phyloP scores from a whole-genome alignment of 73 alveolate species.

The Paramecium tetraurelia region DNA sequence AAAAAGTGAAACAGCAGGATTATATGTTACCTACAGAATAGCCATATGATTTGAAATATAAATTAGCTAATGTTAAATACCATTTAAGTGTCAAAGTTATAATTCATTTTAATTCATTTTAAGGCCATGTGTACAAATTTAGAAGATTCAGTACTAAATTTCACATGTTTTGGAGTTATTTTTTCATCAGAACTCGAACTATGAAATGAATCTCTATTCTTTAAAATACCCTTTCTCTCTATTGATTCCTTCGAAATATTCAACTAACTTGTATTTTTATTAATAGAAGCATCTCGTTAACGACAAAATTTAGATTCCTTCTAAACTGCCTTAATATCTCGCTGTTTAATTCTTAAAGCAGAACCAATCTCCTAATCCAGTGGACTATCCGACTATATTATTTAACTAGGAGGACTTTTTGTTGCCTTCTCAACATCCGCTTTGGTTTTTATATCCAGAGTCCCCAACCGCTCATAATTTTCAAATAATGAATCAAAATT shows the following conservation, averaged over 20 bases:
- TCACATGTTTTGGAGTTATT: not conserved
- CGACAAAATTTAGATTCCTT: not conserved
- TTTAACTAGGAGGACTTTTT: not conserved
- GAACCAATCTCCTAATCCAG: not conserved
- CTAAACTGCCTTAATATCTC: not conserved
- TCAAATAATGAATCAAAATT: not conserved
- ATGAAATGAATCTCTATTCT: not conserved
- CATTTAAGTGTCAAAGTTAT: not conserved
- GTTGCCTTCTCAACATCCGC: not conserved
- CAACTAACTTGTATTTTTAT: not conserved
- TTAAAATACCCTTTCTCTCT: not conserved
- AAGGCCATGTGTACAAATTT: not conserved
- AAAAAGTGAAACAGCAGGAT: slow-evolving; percentile 97
- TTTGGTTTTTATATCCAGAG: not conserved
- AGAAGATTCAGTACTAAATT: not conserved
- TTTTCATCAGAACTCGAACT: not conserved
- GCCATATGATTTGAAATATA: slow-evolving; percentile 62
- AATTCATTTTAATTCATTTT: not conserved
- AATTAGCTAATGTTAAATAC: not conserved
- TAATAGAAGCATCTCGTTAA: not conserved
- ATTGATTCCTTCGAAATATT: not conserved
- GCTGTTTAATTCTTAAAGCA: not conserved
- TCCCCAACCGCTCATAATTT: not conserved
- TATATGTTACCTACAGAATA: slow-evolving; percentile 96
- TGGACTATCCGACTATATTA: not conserved